Conservation (phyloP, 2,329 filamentous ascomycete species). For the Apiospora kogelbergensis region DNA sequence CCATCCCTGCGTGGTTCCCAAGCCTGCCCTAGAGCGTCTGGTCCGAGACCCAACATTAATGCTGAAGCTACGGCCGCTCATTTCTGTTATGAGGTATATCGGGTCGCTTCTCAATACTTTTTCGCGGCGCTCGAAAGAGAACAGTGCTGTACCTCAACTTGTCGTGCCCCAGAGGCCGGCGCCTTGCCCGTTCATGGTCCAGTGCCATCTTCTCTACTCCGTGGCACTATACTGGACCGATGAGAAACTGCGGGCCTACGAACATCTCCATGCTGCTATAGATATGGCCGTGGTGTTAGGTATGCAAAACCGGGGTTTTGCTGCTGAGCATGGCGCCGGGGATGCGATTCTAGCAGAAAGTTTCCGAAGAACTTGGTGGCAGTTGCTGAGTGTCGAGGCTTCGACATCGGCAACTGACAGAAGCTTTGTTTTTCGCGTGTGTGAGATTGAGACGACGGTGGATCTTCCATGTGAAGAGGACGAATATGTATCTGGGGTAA, state of each 20-base stretch:
- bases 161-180: constrained; percentile 9
- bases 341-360: constrained; percentile 55
- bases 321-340: constrained; percentile 44
- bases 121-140: constrained; percentile 11
- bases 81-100: constrained; percentile 32
- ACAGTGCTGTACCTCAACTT: constrained; percentile 11
- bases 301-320: constrained; percentile 57
- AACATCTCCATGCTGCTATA: constrained; percentile 47
- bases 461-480: constrained; percentile 65
- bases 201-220: constrained; percentile 36
- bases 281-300: constrained; percentile 59
- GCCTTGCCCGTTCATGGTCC: constrained; percentile 32
- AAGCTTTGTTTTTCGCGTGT: constrained; percentile 24
- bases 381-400: constrained; percentile 62
- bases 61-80: constrained; percentile 21
- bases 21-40: constrained; percentile 16
- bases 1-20: constrained; percentile 29
- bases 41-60: constrained; percentile 8
- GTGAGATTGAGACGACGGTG: constrained; percentile 50
- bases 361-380: constrained; percentile 72
- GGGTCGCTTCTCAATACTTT: constrained; percentile 31
- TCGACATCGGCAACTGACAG: constrained; percentile 34
- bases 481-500: constrained; percentile 47
- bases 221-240: constrained; percentile 36
- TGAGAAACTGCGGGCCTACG: constrained; percentile 23